Evolutionary conservation across 495 filamentous ascomycete genomes (phyloP).

Genomic region (Penicillium maclennaniae): DNA sequence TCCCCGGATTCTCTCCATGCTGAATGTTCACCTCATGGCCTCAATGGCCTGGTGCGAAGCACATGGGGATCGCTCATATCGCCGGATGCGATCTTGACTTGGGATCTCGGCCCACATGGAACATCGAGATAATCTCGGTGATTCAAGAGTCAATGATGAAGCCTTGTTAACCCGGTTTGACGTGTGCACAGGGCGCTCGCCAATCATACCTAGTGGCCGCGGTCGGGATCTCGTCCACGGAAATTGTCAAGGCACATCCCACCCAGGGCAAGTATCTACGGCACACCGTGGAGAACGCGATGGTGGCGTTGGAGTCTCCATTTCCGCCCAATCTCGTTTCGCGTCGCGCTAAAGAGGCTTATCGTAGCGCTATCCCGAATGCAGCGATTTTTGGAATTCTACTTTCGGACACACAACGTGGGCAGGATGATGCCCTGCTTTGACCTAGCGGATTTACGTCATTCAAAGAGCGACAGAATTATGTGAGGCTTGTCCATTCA

Average conservation of each 20-base stretch:
- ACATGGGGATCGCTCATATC: neutral
- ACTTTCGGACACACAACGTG: no score
- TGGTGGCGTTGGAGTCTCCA: neutral
- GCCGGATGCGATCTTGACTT: conserved; percentile 3
- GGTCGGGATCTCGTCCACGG: neutral
- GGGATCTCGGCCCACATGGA: neutral
- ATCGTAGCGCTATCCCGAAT: neutral
- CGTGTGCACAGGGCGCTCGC: neutral
- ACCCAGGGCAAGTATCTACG: neutral
- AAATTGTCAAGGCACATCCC: neutral
- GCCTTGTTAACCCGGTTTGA: neutral
- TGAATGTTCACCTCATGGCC: neutral
- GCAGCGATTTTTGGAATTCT: neutral
- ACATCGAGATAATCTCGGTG: neutral
- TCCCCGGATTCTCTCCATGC: conserved; percentile 1
- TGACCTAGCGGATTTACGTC: no score
- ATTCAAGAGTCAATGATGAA: neutral
- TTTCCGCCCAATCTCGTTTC: neutral
- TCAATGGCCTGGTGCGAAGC: neutral
- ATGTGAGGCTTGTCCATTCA: no score
- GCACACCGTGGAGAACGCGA: neutral
- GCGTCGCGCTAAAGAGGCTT: neutral
- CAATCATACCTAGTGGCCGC: neutral
- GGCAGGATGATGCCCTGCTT: no score
- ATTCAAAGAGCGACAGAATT: no score